Evolutionary conservation across 768 basidiomycete genomes (phyloP).

Genomic region (Cyclocybe cylindracea): DNA sequence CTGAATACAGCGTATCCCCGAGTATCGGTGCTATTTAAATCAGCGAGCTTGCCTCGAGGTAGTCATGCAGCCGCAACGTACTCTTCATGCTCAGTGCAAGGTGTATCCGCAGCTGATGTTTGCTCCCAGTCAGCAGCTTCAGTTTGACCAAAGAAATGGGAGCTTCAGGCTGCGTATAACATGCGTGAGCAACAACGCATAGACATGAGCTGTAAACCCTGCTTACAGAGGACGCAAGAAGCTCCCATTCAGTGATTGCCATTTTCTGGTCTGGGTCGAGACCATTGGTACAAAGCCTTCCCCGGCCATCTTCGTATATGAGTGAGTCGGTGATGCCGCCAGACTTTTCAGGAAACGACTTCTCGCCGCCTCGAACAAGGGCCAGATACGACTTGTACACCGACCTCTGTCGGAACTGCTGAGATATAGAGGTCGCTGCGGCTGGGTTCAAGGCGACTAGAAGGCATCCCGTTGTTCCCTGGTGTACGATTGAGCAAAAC

Average conservation of each 20-base stretch:
- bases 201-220: neutral
- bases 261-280: too few relatives aligned
- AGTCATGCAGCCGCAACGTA: constrained; percentile 20
- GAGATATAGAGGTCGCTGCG: constrained; percentile 48
- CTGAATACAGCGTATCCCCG: constrained; percentile 58
- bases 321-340: constrained; percentile 42
- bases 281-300: constrained; percentile 34
- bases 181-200: neutral
- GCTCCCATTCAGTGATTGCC: constrained; percentile 58
- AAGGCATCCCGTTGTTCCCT: constrained; percentile 67
- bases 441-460: constrained; percentile 49
- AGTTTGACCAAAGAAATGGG: constrained; percentile 62
- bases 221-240: constrained; percentile 60
- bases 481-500: neutral
- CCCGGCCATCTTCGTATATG: constrained; percentile 47
- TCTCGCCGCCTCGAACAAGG: constrained; percentile 53
- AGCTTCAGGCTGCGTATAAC: constrained; percentile 31
- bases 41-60: neutral
- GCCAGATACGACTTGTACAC: constrained; percentile 66
- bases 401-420: constrained; percentile 50
- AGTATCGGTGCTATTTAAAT: constrained; percentile 58
- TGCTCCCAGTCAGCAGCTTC: constrained; percentile 59
- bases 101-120: constrained; percentile 75
- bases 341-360: constrained; percentile 40
- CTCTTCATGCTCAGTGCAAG: constrained; percentile 51